Evolutionary conservation across 1,139 yeast genomes (phyloP).

Genomic region (Blastobotrys capitulatus): DNA sequence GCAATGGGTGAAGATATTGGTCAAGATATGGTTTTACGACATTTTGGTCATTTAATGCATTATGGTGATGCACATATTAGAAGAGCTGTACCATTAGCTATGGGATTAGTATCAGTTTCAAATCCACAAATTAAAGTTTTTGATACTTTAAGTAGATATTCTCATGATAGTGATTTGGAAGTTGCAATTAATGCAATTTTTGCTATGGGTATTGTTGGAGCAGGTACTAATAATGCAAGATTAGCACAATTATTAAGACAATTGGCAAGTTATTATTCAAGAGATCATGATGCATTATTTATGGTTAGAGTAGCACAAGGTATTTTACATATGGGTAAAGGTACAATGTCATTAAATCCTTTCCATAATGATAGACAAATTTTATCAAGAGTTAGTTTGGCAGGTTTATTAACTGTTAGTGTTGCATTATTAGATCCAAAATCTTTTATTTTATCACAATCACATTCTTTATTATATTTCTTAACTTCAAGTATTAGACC

Average conservation of each 20-base stretch:
- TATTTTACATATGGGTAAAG: conserved; percentile 89
- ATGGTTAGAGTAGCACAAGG: conserved; percentile 96
- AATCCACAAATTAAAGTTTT: conserved; percentile 97
- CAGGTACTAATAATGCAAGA: conserved; percentile 98
- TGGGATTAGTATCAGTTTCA: conserved; percentile 91
- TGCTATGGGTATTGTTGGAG: conserved; percentile 97
- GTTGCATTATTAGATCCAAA: conserved; percentile 85
- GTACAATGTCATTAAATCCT: conserved; percentile 85
- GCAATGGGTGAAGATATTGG: conserved; percentile 99
- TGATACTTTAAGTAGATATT: conserved; percentile 91
- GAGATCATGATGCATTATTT: conserved; percentile 86
- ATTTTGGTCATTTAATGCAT: conserved; percentile 96
- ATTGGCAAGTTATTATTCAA: conserved; percentile 85
- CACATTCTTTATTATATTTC: conserved; percentile 78
- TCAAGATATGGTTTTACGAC: conserved; percentile 95
- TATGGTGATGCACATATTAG: conserved; percentile 90
- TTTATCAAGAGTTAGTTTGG: conserved; percentile 82
- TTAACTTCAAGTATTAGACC: conserved; percentile 89
- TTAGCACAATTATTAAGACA: conserved; percentile 93
- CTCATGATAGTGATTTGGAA: conserved; percentile 92
- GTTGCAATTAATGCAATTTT: conserved; percentile 94
- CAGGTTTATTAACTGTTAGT: conserved; percentile 79
- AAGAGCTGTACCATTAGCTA: conserved; percentile 94
- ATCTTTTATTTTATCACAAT: conserved; percentile 54
- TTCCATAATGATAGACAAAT: conserved; percentile 87